Percentiles rank a stretch among this genome's conserved stretches.
Conservation (phyloP, 352 stramenopile genomes). For the Peronospora destructor region DNA sequence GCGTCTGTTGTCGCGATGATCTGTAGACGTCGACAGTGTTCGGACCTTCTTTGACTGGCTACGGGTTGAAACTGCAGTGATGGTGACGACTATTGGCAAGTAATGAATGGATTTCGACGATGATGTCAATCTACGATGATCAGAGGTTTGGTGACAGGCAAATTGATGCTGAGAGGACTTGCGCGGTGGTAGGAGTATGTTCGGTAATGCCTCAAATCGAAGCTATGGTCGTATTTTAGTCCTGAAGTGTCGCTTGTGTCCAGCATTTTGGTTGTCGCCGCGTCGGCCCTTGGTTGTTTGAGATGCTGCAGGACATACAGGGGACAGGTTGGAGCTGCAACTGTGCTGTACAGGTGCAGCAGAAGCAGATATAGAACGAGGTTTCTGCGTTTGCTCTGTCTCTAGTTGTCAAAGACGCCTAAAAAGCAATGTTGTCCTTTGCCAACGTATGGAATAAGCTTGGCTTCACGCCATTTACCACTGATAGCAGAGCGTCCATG, state of each 20-base stretch:
- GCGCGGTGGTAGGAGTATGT: slow-evolving; percentile 7
- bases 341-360: neutral
- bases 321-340: neutral
- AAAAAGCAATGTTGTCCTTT: neutral
- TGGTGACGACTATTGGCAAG: neutral
- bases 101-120: slow-evolving; percentile 18
- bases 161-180: neutral
- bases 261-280: neutral
- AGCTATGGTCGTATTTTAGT: slow-evolving; percentile 56
- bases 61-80: neutral
- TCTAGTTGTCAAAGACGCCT: neutral
- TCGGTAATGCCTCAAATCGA: slow-evolving; percentile 37
- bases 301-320: neutral
- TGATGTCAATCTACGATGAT: slow-evolving; percentile 23
- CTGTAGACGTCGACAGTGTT: slow-evolving; percentile 7
- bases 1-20: slow-evolving; percentile 1
- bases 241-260: slow-evolving; percentile 16
- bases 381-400: neutral
- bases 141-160: slow-evolving; percentile 10
- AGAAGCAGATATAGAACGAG: neutral
- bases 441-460: neutral
- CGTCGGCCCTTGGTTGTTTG: neutral
- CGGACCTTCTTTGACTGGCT: slow-evolving; percentile 13
- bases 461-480: no score
- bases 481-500: no score